A percentile compares a stretch with the other conserved stretches of the same genome.
phyloP scores from a whole-genome alignment of 75 land plant species.

The Cryptomeria japonica region DNA sequence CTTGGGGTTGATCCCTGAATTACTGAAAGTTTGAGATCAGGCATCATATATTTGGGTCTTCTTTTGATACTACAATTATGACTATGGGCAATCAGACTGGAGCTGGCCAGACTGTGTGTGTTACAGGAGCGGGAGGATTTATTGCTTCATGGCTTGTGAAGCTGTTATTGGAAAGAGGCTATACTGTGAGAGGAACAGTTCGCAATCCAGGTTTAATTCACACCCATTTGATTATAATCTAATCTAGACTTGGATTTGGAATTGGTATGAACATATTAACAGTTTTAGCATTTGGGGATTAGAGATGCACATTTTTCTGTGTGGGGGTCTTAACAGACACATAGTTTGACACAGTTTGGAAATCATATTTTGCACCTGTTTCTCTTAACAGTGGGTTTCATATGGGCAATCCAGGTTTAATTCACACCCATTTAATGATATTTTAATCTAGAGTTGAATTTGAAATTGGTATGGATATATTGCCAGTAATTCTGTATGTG shows the following conservation, averaged over 20 bases:
- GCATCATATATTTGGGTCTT: background rate
- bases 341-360: background rate
- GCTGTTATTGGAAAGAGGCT: conserved; percentile 34
- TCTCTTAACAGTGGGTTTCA: background rate
- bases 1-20: background rate
- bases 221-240: background rate
- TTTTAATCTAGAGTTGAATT: too few relatives aligned
- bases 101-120: conserved; percentile 24
- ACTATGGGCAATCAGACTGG: background rate
- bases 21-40: background rate
- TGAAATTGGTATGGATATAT: too few relatives aligned
- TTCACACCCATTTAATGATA: too few relatives aligned
- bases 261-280: background rate
- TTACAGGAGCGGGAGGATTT: conserved; percentile 36
- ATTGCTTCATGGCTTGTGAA: conserved; percentile 44
- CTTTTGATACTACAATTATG: background rate
- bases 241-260: too few relatives aligned
- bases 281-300: background rate
- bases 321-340: background rate
- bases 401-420: background rate
- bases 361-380: background rate
- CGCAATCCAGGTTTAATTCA: conserved; percentile 25
- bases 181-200: conserved; percentile 33
- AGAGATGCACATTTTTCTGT: background rate
- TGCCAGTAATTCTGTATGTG: background rate